Evolutionary conservation across 768 basidiomycete genomes (phyloP), one percentile per base, ranked within the genome.

Genomic region (Mycena crocata): DNA sequence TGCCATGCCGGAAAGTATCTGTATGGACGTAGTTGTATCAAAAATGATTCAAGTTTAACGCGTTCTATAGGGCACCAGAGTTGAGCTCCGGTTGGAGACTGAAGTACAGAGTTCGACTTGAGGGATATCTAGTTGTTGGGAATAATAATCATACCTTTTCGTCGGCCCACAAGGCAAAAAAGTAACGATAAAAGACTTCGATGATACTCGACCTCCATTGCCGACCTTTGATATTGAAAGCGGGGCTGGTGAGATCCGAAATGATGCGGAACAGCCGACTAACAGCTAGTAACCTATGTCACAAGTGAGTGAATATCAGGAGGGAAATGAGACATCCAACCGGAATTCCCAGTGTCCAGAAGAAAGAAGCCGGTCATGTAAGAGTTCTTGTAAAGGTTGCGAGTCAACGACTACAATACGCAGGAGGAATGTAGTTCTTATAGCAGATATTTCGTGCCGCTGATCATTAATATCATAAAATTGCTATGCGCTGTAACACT

Each of bases 391-490:
- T 57, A 94, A 86, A 2, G 90, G 87, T 61, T 89, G 85, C 2
- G 87, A 65, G 70, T 92, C 91, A 9, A 93, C 88, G 1, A 87
- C 84, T 26, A 93, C 77, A 15, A 84, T 79, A 39, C 90, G 85
- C 35, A 92, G 72, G 3, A 94, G 76, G 44, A 93, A 81, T 12
- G 82, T 77, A 6, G 86, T 84, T 45, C 92, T 84, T 26, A 89
- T 79, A 39, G 79, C 75, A 12, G 85, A 84, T 13, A 92, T 75
- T n/a, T 86, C 86, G 17, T 83, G 82, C 5, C 76, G 74, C 67
- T 90, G 88, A n/a, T n/a, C n/a, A n/a, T n/a, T n/a, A n/a, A 89
- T 82, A 51, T 82, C 85, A 74, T 93, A 93, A 63, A 90, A 84
- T 49, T 84, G 82, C 91, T 92, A 93, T 26, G 85, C 82, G 72